These are phyloP conservation scores for Kingdonia uniflora DNA, from an alignment of 164 flowering plant genomes.

Conservation along the genomic window DNA sequence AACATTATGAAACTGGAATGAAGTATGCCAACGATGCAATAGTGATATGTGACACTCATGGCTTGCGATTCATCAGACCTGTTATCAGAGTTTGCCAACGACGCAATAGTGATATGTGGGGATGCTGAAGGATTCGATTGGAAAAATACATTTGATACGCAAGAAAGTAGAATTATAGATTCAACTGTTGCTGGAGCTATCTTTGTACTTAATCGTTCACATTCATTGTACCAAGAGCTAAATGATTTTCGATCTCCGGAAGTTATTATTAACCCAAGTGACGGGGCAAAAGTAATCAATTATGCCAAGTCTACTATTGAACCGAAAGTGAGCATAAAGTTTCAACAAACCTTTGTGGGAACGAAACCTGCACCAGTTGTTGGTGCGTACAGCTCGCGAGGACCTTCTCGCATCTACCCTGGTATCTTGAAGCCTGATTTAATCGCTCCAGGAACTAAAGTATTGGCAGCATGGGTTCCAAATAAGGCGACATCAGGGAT, in stretches of 20 bases:
- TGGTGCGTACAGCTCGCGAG: constrained; percentile 7
- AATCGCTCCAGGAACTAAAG: constrained; percentile 18
- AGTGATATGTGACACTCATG: background rate
- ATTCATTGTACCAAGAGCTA: background rate
- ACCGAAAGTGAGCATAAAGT: constrained; percentile 13
- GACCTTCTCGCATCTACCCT: constrained; percentile 10
- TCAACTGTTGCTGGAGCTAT: constrained; percentile 5
- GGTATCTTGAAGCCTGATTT: constrained; percentile 51
- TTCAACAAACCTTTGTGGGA: constrained; percentile 6
- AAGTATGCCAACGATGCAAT: no score
- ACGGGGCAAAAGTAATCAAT: constrained; percentile 6
- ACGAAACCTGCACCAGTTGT: constrained; percentile 8
- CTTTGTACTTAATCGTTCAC: constrained; percentile 1
- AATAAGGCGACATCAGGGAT: constrained; percentile 2
- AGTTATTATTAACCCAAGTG: background rate
- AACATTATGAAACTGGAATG: no score
- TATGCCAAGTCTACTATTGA: constrained; percentile 2
- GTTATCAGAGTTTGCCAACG: constrained; percentile 1
- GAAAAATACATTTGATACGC: background rate
- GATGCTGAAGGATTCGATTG: background rate
- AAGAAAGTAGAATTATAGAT: background rate
- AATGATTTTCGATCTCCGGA: background rate
- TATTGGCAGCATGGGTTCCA: constrained; percentile 16
- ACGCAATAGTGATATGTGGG: constrained; percentile 6
- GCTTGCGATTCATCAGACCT: constrained; percentile 2